Evolutionary conservation across 768 basidiomycete species (phyloP).

Genomic region (Pluteus cervinus): DNA sequence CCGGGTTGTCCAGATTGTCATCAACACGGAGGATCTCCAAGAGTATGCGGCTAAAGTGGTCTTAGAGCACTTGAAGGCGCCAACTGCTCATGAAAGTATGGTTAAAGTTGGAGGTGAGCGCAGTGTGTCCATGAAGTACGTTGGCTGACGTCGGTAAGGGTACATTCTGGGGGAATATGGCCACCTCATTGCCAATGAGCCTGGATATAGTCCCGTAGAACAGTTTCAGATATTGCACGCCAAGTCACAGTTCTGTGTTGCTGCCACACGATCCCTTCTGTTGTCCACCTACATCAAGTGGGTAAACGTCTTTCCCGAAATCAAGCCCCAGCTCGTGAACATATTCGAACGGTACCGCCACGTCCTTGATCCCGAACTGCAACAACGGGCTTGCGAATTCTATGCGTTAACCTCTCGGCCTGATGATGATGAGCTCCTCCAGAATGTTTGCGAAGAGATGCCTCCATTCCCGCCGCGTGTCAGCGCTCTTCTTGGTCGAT

Average conservation of each 20-base stretch:
- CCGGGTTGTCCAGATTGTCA: conserved; percentile 96
- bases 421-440: conserved; percentile 89
- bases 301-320: conserved; percentile 99
- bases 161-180: conserved; percentile 99
- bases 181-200: conserved; percentile 93
- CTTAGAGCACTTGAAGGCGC: conserved; percentile 81
- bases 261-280: conserved; percentile 85
- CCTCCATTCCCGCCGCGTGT: conserved; percentile 96
- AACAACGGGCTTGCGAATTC: conserved; percentile 98
- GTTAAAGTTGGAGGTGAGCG: conserved; percentile 90
- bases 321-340: conserved; percentile 87
- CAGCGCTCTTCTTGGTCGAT: conserved; percentile 78
- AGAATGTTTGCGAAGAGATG: conserved; percentile 97
- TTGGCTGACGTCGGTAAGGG: conserved; percentile 36
- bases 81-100: conserved; percentile 85
- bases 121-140: neutral
- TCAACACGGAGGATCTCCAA: conserved; percentile 96
- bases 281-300: conserved; percentile 99
- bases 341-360: conserved; percentile 98
- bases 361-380: conserved; percentile 93
- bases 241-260: conserved; percentile 92
- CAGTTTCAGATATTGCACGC: conserved; percentile 91
- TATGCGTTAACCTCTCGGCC: conserved; percentile 78
- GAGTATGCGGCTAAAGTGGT: conserved; percentile 92
- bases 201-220: conserved; percentile 88